A percentile compares a stretch with the other conserved stretches of the same genome.
Conservation (phyloP, 306 rosid species). For the Malus orientalis region DNA sequence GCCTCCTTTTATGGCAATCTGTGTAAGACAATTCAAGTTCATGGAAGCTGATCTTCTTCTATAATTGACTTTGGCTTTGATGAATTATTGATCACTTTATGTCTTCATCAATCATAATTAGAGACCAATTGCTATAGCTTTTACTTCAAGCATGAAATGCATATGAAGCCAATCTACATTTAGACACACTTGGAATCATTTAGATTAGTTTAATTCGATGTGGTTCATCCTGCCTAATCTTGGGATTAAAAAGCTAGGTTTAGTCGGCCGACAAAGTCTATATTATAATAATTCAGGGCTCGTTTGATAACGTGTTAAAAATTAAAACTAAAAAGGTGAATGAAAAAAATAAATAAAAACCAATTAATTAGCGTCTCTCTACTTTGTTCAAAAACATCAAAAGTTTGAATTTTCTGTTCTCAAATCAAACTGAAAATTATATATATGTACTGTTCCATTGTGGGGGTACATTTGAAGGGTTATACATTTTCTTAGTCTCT, state of each 20-base stretch:
- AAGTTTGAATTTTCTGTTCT: too few species aligned
- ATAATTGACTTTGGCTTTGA: not conserved
- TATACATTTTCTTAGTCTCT: not conserved
- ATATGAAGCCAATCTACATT: not conserved
- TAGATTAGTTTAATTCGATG: not conserved
- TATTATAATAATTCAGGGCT: not conserved
- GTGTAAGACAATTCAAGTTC: not conserved
- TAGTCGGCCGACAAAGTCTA: not conserved
- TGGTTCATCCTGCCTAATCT: not conserved
- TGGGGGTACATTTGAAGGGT: too few species aligned
- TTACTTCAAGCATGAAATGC: not conserved
- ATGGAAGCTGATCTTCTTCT: not conserved
- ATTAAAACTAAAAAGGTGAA: not conserved
- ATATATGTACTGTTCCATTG: not conserved
- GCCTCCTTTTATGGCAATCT: not conserved
- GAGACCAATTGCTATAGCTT: not conserved
- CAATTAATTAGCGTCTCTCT: not conserved
- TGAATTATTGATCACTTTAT: not conserved
- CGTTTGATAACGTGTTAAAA: not conserved
- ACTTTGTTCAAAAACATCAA: not conserved
- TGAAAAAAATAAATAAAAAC: not conserved
- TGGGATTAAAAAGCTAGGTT: not conserved
- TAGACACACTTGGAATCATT: not conserved
- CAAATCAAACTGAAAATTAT: too few species aligned
- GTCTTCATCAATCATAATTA: conserved; percentile 5